These are phyloP conservation scores for Mortierella hygrophila DNA, from an alignment of 192 early-diverging fungal species.

Conservation along the genomic window DNA sequence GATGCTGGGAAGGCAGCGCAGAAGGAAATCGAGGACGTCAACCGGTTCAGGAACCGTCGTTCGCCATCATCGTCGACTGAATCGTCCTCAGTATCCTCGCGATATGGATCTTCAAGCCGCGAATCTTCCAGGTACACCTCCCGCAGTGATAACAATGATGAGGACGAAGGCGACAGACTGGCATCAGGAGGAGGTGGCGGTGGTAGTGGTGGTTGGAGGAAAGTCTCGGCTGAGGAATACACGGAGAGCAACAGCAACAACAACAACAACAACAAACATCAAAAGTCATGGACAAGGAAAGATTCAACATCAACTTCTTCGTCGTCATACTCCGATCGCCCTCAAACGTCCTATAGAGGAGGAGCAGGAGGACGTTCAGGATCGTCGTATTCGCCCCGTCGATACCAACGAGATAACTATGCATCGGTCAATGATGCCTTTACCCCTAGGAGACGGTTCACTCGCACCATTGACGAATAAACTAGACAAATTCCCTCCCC, in stretches of 20 bases:
- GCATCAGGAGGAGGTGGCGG: too few relatives aligned
- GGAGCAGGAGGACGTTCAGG: too few relatives aligned
- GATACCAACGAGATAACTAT: background rate
- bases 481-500: background rate
- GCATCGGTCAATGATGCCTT: background rate
- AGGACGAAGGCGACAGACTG: background rate
- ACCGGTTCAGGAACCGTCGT: background rate
- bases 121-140: background rate
- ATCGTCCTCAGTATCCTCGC: too few relatives aligned
- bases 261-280: background rate
- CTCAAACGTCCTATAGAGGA: too few relatives aligned
- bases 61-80: background rate
- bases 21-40: constrained; percentile 2
- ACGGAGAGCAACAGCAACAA: background rate
- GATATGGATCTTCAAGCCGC: too few relatives aligned
- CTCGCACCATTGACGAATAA: background rate
- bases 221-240: constrained; percentile 12
- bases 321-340: too few relatives aligned
- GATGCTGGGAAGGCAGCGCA: constrained; percentile 12
- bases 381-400: background rate
- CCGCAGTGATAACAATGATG: background rate
- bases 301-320: background rate
- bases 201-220: constrained; percentile 7
- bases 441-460: background rate
- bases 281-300: background rate